Conservation (phyloP, 1,284 basidiomycete species). For the Xanthoconium separans region DNA sequence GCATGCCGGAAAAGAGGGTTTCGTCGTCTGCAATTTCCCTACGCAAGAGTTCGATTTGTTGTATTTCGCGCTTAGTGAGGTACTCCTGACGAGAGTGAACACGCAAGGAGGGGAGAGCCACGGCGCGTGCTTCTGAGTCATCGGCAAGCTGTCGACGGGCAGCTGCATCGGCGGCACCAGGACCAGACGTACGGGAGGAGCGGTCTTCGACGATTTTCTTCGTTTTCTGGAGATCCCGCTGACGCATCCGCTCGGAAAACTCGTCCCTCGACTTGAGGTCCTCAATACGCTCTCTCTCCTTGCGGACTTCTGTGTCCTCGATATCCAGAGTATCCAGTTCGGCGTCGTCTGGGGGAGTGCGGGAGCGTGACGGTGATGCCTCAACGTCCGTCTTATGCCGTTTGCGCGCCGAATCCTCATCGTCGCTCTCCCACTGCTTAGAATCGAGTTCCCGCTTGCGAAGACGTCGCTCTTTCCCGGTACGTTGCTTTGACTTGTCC, state of each 20-base stretch:
- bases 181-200: slow-evolving; percentile 70
- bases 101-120: slow-evolving; percentile 83
- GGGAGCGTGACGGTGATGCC: slow-evolving; percentile 24
- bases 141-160: slow-evolving; percentile 82
- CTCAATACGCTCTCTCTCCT: slow-evolving; percentile 73
- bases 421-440: slow-evolving; percentile 85
- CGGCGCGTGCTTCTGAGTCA: slow-evolving; percentile 72
- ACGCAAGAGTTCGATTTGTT: slow-evolving; percentile 92
- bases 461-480: slow-evolving; percentile 58
- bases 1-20: slow-evolving; percentile 84
- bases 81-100: slow-evolving; percentile 91
- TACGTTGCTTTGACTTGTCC: slow-evolving; percentile 46
- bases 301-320: slow-evolving; percentile 71
- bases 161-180: slow-evolving; percentile 76
- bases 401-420: slow-evolving; percentile 77
- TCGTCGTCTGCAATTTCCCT: slow-evolving; percentile 94
- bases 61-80: slow-evolving; percentile 91
- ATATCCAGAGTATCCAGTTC: slow-evolving; percentile 37
- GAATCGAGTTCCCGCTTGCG: slow-evolving; percentile 80
- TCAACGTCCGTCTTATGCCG: slow-evolving; percentile 50
- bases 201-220: slow-evolving; percentile 94
- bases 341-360: slow-evolving; percentile 36
- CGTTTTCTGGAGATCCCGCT: slow-evolving; percentile 81
- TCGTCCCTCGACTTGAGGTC: slow-evolving; percentile 90
- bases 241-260: slow-evolving; percentile 85